Conservation (phyloP, 2,329 filamentous ascomycete genomes). For the Magnaporthiopsis incrustans region DNA sequence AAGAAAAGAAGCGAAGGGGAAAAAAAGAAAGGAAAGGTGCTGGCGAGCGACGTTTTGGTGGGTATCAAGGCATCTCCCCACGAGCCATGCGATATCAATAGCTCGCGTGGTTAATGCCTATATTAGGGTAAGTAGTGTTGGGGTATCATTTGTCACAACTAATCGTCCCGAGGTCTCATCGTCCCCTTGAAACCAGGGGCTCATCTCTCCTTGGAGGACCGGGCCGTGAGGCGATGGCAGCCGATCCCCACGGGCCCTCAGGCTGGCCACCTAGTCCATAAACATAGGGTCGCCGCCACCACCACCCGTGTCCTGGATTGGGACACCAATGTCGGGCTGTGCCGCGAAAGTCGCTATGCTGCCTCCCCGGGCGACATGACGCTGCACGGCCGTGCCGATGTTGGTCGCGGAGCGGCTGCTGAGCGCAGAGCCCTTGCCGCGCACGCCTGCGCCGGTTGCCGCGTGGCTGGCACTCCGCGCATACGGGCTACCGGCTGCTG, state of each 20-base stretch:
- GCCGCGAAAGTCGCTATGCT: conserved; percentile 21
- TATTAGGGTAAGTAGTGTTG: conserved; percentile 3
- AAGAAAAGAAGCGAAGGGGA: conserved; percentile 1
- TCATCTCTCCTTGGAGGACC: neutral
- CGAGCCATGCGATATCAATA: neutral
- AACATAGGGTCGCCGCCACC: conserved; percentile 39
- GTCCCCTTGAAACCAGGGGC: neutral
- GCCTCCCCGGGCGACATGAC: conserved; percentile 6
- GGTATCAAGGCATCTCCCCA: neutral
- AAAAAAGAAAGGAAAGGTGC: conserved; percentile 5
- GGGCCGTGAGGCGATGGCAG: neutral
- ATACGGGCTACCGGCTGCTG: conserved; percentile 10
- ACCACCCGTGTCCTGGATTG: conserved; percentile 33
- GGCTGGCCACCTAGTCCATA: conserved; percentile 33
- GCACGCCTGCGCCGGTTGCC: neutral
- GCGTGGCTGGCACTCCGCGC: conserved; percentile 8
- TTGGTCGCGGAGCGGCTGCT: conserved; percentile 21
- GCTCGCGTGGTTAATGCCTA: neutral
- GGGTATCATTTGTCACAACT: conserved; percentile 1
- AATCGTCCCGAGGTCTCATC: neutral
- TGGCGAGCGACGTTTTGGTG: neutral
- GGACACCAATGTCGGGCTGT: conserved; percentile 32
- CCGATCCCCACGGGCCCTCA: neutral
- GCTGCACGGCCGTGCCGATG: conserved; percentile 35
- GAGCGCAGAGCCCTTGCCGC: neutral